phyloP scores from a whole-genome alignment of 306 rosid species.

The Cyamopsis tetragonoloba region DNA sequence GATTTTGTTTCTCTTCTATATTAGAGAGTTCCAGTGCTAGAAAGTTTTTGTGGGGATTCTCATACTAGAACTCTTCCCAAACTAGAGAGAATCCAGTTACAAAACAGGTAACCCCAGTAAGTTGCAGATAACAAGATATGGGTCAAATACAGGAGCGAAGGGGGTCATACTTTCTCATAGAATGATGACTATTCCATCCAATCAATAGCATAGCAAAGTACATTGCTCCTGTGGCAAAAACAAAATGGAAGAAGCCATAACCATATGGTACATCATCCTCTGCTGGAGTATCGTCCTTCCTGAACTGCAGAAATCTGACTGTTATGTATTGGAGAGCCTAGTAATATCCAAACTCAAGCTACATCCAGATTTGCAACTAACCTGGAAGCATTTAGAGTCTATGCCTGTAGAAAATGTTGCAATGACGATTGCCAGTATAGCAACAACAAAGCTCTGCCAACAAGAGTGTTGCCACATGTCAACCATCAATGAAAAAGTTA shows the following conservation, averaged over 20 bases:
- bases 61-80: too few relatives aligned
- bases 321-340: conserved; percentile 23
- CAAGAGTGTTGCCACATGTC: conserved; percentile 22
- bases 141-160: background rate
- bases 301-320: conserved; percentile 56
- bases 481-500: background rate
- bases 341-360: background rate
- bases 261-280: conserved; percentile 95
- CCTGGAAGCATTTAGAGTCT: conserved; percentile 95
- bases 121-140: conserved; percentile 10
- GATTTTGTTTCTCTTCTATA: too few relatives aligned
- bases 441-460: conserved; percentile 89
- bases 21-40: too few relatives aligned
- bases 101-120: conserved; percentile 5
- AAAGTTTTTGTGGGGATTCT: too few relatives aligned
- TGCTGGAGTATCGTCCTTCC: conserved; percentile 52
- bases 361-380: conserved; percentile 36
- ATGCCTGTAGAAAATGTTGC: conserved; percentile 97
- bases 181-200: conserved; percentile 86
- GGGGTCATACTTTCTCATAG: conserved; percentile 66
- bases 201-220: conserved; percentile 96
- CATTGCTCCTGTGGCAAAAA: conserved; percentile 98
- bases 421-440: conserved; percentile 73
- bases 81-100: too few relatives aligned
- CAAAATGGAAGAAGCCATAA: conserved; percentile 97